A percentile compares a stretch with the other conserved stretches of the same genome.
phyloP scores from a whole-genome alignment of 768 basidiomycete species.

The Termitomyces sp. region DNA sequence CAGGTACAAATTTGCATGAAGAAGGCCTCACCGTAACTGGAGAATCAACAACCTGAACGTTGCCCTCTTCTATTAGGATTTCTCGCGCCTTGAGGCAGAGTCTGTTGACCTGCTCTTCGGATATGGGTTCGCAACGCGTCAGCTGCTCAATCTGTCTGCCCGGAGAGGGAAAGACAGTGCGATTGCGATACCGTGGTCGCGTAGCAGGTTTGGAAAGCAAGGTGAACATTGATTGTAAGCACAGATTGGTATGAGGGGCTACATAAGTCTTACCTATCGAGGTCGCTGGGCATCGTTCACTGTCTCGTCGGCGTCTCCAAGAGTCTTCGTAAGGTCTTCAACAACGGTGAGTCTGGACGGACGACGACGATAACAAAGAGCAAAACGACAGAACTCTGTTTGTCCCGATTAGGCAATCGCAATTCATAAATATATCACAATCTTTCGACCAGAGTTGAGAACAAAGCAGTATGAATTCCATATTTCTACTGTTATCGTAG shows the following conservation, averaged over 20 bases:
- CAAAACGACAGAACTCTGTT: conserved; percentile 1
- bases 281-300: conserved; percentile 19
- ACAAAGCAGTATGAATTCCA: neutral
- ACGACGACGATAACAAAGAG: neutral
- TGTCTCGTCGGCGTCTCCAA: neutral
- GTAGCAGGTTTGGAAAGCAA: neutral
- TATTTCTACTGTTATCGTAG: conserved; percentile 10
- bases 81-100: conserved; percentile 95
- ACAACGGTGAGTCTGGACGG: neutral
- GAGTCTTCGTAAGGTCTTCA: neutral
- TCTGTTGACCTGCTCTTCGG: conserved; percentile 92
- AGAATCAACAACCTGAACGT: conserved; percentile 88
- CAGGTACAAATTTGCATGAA: conserved; percentile 10
- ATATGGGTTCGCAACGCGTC: conserved; percentile 89
- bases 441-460: neutral
- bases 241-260: neutral
- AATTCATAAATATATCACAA: neutral
- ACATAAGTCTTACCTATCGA: conserved; percentile 18
- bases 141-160: conserved; percentile 92
- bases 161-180: neutral
- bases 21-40: conserved; percentile 79
- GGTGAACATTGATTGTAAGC: neutral
- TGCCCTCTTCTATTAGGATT: conserved; percentile 95
- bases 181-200: neutral
- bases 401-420: conserved; percentile 11